Percentiles rank a stretch among this genome's conserved stretches.
Conservation (phyloP, 176 grass and related monocot species). For the sorghum (Sorghum bicolor) region DNA sequence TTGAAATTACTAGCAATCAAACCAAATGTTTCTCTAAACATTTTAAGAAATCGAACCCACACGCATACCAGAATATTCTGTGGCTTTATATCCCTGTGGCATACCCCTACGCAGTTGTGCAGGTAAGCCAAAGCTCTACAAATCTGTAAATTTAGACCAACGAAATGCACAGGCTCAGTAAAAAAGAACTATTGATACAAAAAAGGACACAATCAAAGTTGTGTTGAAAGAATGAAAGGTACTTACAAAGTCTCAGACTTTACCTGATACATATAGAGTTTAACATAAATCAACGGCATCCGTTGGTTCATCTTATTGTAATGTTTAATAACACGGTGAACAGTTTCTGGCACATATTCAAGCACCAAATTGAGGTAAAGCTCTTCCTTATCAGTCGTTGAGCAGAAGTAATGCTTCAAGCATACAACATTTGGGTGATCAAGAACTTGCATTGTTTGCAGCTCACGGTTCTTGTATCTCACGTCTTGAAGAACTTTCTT, state of each 20-base stretch:
- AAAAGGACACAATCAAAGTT: neutral
- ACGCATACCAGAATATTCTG: conserved; percentile 79
- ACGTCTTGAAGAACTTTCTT: conserved; percentile 88
- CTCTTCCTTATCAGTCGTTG: conserved; percentile 70
- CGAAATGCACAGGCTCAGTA: neutral
- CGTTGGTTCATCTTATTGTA: conserved; percentile 76
- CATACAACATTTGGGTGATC: conserved; percentile 77
- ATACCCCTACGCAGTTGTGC: conserved; percentile 63
- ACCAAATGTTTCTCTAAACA: neutral
- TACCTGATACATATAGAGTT: conserved; percentile 92
- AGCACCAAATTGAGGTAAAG: conserved; percentile 85
- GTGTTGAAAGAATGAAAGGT: neutral
- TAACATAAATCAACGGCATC: conserved; percentile 77
- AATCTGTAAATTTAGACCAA: conserved; percentile 53
- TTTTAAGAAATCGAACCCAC: conserved; percentile 12
- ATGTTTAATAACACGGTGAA: conserved; percentile 68
- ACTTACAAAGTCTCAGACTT: neutral
- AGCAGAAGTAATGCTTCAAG: conserved; percentile 82
- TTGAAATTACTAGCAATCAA: neutral
- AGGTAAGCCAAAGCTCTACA: conserved; percentile 78
- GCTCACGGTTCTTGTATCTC: conserved; percentile 82
- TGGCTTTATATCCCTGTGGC: conserved; percentile 92
- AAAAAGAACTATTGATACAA: conserved; percentile 1
- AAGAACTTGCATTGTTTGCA: conserved; percentile 80
- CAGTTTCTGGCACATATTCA: conserved; percentile 87